Base-by-base conservation (phyloP, 306 rosid genomes). In the Fragaria nilgerrensis region DNA sequence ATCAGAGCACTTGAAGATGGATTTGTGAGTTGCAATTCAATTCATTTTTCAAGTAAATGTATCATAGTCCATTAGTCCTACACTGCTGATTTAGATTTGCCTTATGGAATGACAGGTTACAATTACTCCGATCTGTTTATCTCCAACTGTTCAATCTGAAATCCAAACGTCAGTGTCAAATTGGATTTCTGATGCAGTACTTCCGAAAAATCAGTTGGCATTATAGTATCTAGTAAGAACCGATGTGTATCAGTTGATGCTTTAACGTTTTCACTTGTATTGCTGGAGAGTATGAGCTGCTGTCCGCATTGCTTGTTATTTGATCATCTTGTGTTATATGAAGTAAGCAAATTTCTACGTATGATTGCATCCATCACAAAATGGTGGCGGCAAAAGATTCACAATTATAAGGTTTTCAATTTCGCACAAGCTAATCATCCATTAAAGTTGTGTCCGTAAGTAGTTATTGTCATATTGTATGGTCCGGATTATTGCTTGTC, bases 1-100 rank as follows among this genome's bases (percentile, higher is more conserved):
- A 55, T 73, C 49, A 73, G 61, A 68, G 85, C 84, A 55, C 81
- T 88, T 84, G 82, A 84, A 70, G 85, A 86, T 23, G 92, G 89
- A 82, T 86, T 82, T 80, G 92, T 88, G 82, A 86, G 92, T 82
- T 45, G n/a, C 5, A 63, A 36, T 36, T 56, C 11, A 15, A 36
- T 37, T 73, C 41, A 62, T 14, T 5, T 22, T 27, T 62, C 41
- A 5, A 62, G 1, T 27, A 36, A 3, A 5, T 62, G n/a, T 29
- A 5, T 13, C 10, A 62, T 14, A 27, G 10, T 32, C 36, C 36
- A 27, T 27, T 27, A 27, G 29, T 68, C n/a, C 52, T 8, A 20
- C 36, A 8, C 6, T 65, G 20, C 79, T 74, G 59, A 66, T 64
- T 15, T 8, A 16, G 49, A 17, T 37, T 19, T 70, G 13, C 68